Conservation (phyloP, 495 filamentous ascomycete genomes). For the Penicillium steckii region DNA sequence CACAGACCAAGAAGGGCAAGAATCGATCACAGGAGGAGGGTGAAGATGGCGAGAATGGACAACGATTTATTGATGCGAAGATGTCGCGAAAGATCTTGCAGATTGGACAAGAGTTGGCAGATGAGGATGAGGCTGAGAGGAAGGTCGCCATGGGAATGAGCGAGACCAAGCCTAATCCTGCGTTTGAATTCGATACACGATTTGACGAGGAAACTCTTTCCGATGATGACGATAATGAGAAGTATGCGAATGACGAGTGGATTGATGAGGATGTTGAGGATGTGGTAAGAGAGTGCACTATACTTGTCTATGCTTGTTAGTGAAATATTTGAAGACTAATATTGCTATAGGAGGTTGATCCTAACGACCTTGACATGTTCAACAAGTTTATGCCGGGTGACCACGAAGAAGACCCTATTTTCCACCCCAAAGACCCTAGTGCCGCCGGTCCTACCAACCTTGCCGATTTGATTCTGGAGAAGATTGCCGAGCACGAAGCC, state of each 20-base stretch:
- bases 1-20: constrained; percentile 55
- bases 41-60: constrained; percentile 59
- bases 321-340: no score
- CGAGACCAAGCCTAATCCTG: constrained; percentile 47
- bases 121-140: constrained; percentile 65
- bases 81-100: constrained; percentile 83
- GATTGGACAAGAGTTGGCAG: constrained; percentile 78
- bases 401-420: constrained; percentile 49
- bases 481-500: constrained; percentile 91
- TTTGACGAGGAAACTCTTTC: constrained; percentile 53
- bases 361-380: constrained; percentile 86
- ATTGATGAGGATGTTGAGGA: constrained; percentile 73
- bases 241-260: constrained; percentile 55
- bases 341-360: constrained; percentile 67
- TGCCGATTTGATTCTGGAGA: constrained; percentile 86
- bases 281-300: constrained; percentile 45
- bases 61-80: constrained; percentile 78
- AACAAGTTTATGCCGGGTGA: constrained; percentile 77
- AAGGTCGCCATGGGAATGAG: constrained; percentile 23
- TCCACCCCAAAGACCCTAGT: constrained; percentile 45
- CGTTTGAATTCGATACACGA: constrained; percentile 65
- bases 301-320: no score
- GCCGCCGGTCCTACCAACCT: constrained; percentile 67
- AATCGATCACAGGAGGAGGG: constrained; percentile 52
- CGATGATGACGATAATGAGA: constrained; percentile 47